These are phyloP conservation scores for Meira nashicola DNA, from an alignment of 1,284 basidiomycete species.

Conservation along the genomic window DNA sequence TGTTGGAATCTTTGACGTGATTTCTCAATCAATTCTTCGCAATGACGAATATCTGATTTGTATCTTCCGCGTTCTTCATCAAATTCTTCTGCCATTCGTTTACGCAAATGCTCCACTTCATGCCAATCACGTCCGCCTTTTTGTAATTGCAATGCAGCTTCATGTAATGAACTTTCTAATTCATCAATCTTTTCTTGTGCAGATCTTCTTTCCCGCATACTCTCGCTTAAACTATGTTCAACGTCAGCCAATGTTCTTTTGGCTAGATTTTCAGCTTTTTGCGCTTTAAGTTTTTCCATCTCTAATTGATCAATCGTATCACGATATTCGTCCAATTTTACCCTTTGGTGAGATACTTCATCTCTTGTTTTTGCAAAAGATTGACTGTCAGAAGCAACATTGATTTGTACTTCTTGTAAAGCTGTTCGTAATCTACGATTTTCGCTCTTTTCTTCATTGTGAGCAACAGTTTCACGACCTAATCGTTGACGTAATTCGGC, in stretches of 20 bases:
- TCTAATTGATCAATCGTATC: slow-evolving; percentile 10
- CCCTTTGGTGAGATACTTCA: slow-evolving; percentile 64
- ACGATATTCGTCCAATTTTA: slow-evolving; percentile 44
- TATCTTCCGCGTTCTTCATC: slow-evolving; percentile 72
- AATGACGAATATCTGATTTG: slow-evolving; percentile 68
- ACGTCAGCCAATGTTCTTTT: slow-evolving; percentile 18
- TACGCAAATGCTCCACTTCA: slow-evolving; percentile 63
- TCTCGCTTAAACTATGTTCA: slow-evolving; percentile 42
- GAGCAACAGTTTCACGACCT: slow-evolving; percentile 59
- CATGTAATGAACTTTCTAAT: slow-evolving; percentile 61
- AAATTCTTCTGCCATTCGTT: slow-evolving; percentile 66
- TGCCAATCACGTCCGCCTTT: slow-evolving; percentile 67
- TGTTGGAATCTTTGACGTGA: slow-evolving; percentile 61
- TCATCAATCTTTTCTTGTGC: slow-evolving; percentile 59
- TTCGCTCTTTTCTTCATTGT: slow-evolving; percentile 61
- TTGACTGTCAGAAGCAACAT: slow-evolving; percentile 61
- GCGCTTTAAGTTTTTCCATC: slow-evolving; percentile 13
- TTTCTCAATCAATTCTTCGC: slow-evolving; percentile 71
- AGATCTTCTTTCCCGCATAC: slow-evolving; percentile 59
- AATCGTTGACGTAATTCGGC: slow-evolving; percentile 58
- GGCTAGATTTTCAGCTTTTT: slow-evolving; percentile 11
- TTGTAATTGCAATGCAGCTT: slow-evolving; percentile 65
- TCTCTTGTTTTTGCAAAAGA: slow-evolving; percentile 56
- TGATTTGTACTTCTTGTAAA: slow-evolving; percentile 66
- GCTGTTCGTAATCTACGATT: slow-evolving; percentile 63